Base-by-base conservation (phyloP, 306 rosid species). In the Biancaea sappan region DNA sequence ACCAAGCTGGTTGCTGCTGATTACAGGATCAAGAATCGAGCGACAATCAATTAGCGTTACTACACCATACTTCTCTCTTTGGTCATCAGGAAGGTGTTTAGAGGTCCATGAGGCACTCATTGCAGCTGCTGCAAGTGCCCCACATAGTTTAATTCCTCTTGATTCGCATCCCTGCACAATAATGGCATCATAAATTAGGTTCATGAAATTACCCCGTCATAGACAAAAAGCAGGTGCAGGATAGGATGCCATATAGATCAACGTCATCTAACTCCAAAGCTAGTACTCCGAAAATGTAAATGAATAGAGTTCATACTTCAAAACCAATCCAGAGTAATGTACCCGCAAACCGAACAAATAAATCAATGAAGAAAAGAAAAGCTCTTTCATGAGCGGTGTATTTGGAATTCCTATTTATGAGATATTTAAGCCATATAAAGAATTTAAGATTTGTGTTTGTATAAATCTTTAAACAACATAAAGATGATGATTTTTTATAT, bases 41-140 rank as follows among this genome's bases (percentile, higher is more conserved):
- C 96, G 98, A 76, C 97, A 94, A 78, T 94, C 96, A 14, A 71
- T 37, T 32, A 94, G 91, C 6, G 96, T 91, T 13, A 94, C 96
- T 4, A 88, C 97, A 51, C 80, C 96, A 77, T 94, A 90, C 78
- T 94, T 94, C 76, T 94, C 98, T 34, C 64, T 69, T 15, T 84
- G 86, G 51, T 85, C 15, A 44, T 73, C 77, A 60, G 90, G 86
- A 77, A 90, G 87, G 44, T 32, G 31, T 73, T 88, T 92, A 35
- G 93, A 83, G 37, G 79, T 72, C 86, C 81, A 81, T 6, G 86
- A 69, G 1, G 98, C 91, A 52, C 86, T 81, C 88, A 94, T 53
- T 85, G 86, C 97, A 3, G 97, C 95, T 9, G 96, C 95, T 8
- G 97, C 90, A 67, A 91, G 75, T 61, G 87, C 93, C 63, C 75